Base-by-base conservation (phyloP, 2,329 filamentous ascomycete species). In the Apiospora rasikravindrae region DNA sequence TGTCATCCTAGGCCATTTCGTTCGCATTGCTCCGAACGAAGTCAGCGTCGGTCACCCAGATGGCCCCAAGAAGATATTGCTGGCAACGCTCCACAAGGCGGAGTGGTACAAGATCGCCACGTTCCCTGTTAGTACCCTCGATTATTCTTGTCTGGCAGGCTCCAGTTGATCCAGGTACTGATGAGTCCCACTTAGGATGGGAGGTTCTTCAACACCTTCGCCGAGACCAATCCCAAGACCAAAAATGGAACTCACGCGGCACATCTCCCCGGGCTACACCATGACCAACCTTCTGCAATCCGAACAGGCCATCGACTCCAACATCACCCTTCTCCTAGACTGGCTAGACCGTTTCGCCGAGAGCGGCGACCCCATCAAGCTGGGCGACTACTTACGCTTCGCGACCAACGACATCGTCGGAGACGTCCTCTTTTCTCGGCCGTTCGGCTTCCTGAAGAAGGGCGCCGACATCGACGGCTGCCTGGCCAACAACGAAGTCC, bases 11-110 rank as follows among this genome's bases (percentile, higher is more conserved):
- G 79, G 80, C 4, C 74, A 80, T 33, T 85, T 86, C 73, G 81
- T 86, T 42, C 83, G 84, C 16, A 84, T 86, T 42, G 78, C 78
- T 10, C 78, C 81, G 26, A 82, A 85, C 69, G 84, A 86, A 78
- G 80, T 86, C 73, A 84, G 82, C 72, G 79, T 86, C 45, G 80
- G 80, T 69, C 81, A 86, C 73, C 81, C 83, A 2, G 80, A 84
- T 73, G 84, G 80, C 19, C 77, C 84, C 26, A 78, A 77, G n/a
- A 76, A 79, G 69, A 76, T 86, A 5, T 78, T 85, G 4, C 74
- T 81, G 47, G 76, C 76, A 0, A 77, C 78, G 4, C 73, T 82
- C 1, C 73, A 76, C 24, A 79, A 85, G 77, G 82, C 64, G 70
- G 71, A 78, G 11, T 82, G 78, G 78, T 83, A 84, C 73, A 73